phyloP scores from a whole-genome alignment of 2,329 filamentous ascomycete species.

The Aspergillus carbonarius region DNA sequence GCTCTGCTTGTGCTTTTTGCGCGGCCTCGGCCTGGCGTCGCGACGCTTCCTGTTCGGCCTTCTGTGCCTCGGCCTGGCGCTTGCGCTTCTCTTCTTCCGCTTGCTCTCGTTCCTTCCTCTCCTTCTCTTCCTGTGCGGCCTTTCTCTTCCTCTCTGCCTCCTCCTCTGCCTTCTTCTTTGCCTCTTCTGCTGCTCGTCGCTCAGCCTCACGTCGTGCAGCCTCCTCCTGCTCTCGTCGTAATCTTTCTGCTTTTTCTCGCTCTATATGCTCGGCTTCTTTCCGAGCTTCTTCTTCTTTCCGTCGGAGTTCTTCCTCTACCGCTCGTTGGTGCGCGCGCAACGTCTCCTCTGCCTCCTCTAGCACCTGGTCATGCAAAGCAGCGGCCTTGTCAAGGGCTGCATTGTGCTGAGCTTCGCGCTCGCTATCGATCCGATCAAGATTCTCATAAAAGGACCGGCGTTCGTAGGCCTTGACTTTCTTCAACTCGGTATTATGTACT shows the following conservation, averaged over 20 bases:
- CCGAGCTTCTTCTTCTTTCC: constrained; percentile 38
- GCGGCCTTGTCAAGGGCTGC: constrained; percentile 66
- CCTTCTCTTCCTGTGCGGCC: constrained; percentile 35
- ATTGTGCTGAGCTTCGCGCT: constrained; percentile 63
- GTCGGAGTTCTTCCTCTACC: constrained; percentile 39
- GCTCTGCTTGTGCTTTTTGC: constrained; percentile 29
- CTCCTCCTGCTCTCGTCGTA: constrained; percentile 36
- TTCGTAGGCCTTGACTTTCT: constrained; percentile 45
- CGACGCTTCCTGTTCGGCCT: constrained; percentile 32
- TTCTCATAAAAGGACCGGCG: constrained; percentile 53
- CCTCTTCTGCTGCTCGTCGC: constrained; percentile 44
- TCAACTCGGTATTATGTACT: constrained; percentile 44
- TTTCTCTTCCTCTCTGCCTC: constrained; percentile 40
- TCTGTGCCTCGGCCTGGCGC: constrained; percentile 30
- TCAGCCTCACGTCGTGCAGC: constrained; percentile 41
- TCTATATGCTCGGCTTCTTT: constrained; percentile 36
- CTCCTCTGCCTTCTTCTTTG: constrained; percentile 33
- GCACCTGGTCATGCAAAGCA: constrained; percentile 65
- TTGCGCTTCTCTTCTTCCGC: constrained; percentile 34
- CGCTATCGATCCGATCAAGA: constrained; percentile 62
- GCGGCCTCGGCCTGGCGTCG: constrained; percentile 24
- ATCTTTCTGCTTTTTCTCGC: constrained; percentile 33
- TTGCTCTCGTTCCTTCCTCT: constrained; percentile 34
- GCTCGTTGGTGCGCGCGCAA: constrained; percentile 49
- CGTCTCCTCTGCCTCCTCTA: constrained; percentile 54